phyloP scores from a whole-genome alignment of 2,329 filamentous ascomycete species.

The Colletotrichum sp. region DNA sequence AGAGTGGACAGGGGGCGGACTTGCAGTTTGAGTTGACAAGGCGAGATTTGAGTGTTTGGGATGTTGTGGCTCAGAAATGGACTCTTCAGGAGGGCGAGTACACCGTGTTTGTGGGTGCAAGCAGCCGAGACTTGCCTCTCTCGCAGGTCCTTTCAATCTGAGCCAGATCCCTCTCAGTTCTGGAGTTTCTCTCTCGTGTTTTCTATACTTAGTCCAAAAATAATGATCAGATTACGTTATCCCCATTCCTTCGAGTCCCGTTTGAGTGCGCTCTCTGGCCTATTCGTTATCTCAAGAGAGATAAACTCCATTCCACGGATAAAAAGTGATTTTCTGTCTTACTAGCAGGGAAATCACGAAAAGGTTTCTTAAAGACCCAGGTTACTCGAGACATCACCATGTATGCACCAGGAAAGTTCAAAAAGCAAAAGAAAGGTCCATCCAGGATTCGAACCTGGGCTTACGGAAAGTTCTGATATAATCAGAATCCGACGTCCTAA shows the following conservation, averaged over 20 bases:
- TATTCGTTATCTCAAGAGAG: no score
- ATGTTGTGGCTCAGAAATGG: conserved; percentile 66
- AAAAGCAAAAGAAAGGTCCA: conserved; percentile 20
- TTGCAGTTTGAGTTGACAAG: conserved; percentile 60
- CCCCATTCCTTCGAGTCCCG: no score
- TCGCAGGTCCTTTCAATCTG: conserved; percentile 4
- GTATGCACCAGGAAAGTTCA: no score
- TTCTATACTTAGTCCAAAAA: no score
- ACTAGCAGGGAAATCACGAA: no score
- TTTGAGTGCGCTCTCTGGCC: no score
- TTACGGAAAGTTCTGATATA: not conserved
- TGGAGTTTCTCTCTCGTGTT: not conserved
- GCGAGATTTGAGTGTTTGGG: conserved; percentile 71
- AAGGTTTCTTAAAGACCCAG: no score
- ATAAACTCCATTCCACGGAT: no score
- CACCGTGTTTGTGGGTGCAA: conserved; percentile 48
- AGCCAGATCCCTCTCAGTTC: not conserved
- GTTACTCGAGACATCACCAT: not conserved
- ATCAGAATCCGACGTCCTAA: conserved; percentile 19
- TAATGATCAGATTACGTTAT: no score
- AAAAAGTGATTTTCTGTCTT: no score
- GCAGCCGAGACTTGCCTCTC: conserved; percentile 49
- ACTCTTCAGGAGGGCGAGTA: conserved; percentile 50
- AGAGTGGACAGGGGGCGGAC: conserved; percentile 26
- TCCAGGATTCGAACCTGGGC: conserved; percentile 22